phyloP scores from a whole-genome alignment of 257 asterid genomes.

The Echium plantagineum region DNA sequence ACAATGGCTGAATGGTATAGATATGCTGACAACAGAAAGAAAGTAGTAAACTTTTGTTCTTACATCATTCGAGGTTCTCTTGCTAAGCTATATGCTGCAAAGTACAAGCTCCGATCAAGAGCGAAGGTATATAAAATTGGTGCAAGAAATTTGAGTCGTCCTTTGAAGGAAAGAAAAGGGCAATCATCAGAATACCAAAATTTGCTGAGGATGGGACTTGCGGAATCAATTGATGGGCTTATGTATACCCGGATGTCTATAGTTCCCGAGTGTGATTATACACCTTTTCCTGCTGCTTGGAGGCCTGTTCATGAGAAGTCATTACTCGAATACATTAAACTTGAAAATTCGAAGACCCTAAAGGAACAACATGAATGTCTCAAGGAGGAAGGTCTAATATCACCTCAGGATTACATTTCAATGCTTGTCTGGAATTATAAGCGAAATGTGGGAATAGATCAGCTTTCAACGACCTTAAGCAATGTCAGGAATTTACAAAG shows the following conservation, averaged over 20 bases:
- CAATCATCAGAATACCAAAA: constrained; percentile 88
- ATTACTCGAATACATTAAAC: constrained; percentile 66
- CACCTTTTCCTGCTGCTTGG: constrained; percentile 82
- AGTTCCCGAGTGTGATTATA: constrained; percentile 89
- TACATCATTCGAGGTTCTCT: constrained; percentile 92
- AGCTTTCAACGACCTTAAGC: constrained; percentile 24
- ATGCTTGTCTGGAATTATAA: constrained; percentile 97
- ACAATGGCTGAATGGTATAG: constrained; percentile 97
- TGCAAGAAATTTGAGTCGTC: constrained; percentile 73
- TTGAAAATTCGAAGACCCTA: constrained; percentile 51
- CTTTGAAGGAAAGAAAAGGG: constrained; percentile 89
- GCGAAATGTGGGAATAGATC: constrained; percentile 52
- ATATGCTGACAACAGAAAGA: constrained; percentile 93
- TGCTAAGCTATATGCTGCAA: constrained; percentile 97
- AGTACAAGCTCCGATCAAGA: constrained; percentile 85
- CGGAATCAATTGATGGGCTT: constrained; percentile 88
- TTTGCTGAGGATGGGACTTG: constrained; percentile 88
- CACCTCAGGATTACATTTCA: constrained; percentile 89
- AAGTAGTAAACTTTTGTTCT: constrained; percentile 82
- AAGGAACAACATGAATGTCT: constrained; percentile 64
- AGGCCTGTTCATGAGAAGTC: constrained; percentile 93
- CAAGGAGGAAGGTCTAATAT: constrained; percentile 72
- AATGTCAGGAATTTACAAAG: constrained; percentile 19
- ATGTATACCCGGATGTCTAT: constrained; percentile 90
- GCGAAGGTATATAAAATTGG: constrained; percentile 93